Percentiles rank a stretch among this genome's conserved stretches.
Evolutionary conservation across 2,329 filamentous ascomycete species (phyloP).

Genomic region (Colletotrichum spinosum): DNA sequence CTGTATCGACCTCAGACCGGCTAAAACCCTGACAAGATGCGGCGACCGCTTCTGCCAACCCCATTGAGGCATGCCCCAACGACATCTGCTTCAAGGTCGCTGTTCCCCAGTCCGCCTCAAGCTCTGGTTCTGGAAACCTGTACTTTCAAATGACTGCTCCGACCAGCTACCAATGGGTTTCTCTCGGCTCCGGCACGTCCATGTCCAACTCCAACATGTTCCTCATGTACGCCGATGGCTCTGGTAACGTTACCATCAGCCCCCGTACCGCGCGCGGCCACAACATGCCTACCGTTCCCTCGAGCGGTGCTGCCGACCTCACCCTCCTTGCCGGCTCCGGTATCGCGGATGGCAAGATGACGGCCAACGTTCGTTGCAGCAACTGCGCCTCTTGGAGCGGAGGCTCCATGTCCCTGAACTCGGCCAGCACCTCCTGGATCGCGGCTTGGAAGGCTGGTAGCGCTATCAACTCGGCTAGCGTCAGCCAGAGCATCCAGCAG

Average conservation of each 20-base stretch:
- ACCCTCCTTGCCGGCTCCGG: constrained; percentile 70
- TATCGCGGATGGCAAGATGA: constrained; percentile 62
- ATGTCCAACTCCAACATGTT: constrained; percentile 73
- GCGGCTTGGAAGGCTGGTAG: constrained; percentile 64
- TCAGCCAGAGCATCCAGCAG: constrained; percentile 52
- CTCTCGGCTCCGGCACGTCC: constrained; percentile 64
- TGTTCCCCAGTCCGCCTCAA: constrained; percentile 62
- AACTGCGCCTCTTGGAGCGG: constrained; percentile 63
- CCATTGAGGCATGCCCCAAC: constrained; percentile 55
- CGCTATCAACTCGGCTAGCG: constrained; percentile 57
- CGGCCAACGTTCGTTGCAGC: constrained; percentile 68
- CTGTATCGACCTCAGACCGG: neutral
- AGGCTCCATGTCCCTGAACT: constrained; percentile 55
- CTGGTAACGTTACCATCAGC: constrained; percentile 71
- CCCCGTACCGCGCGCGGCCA: constrained; percentile 63
- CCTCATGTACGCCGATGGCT: constrained; percentile 69
- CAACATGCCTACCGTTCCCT: constrained; percentile 59
- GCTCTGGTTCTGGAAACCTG: constrained; percentile 64
- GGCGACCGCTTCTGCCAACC: constrained; percentile 44
- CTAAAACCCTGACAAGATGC: constrained; percentile 37
- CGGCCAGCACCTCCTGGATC: constrained; percentile 60
- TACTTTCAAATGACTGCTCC: constrained; percentile 72
- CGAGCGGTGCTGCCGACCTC: constrained; percentile 53
- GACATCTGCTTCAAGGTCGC: constrained; percentile 66
- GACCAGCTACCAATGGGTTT: constrained; percentile 66